Evolutionary conservation across 768 basidiomycete genomes (phyloP).

Genomic region (Phlebiopsis flavidoalba): DNA sequence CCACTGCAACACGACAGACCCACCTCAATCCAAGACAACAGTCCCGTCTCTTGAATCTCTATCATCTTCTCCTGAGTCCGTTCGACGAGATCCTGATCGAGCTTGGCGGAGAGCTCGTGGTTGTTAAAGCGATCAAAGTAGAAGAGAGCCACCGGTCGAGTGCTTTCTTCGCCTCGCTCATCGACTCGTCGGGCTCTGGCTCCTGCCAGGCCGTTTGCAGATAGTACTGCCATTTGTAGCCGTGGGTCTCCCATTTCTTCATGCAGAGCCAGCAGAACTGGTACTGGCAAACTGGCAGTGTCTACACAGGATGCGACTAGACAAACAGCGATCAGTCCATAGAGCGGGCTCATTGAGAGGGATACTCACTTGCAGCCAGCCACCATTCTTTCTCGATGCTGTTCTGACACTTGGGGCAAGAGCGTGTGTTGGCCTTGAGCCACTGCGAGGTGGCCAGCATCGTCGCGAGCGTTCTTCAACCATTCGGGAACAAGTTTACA

Average conservation of each 20-base stretch:
- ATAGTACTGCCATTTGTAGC: slow-evolving; percentile 28
- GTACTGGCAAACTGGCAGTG: slow-evolving; percentile 94
- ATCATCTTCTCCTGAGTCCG: slow-evolving; percentile 99
- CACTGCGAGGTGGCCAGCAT: slow-evolving; percentile 98
- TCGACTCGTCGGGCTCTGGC: slow-evolving; percentile 62
- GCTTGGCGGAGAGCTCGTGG: slow-evolving; percentile 95
- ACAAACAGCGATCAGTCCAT: not conserved
- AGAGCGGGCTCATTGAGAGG: not conserved
- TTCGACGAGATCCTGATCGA: slow-evolving; percentile 83
- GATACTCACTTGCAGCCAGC: slow-evolving; percentile 96
- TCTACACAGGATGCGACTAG: slow-evolving; percentile 97
- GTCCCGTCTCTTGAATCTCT: slow-evolving; percentile 90
- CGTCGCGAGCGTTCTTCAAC: slow-evolving; percentile 94
- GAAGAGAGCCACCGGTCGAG: slow-evolving; percentile 27
- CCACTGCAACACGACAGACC: slow-evolving; percentile 25
- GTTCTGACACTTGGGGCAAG: slow-evolving; percentile 89
- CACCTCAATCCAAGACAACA: slow-evolving; percentile 96
- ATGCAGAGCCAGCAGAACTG: slow-evolving; percentile 99
- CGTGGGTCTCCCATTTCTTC: slow-evolving; percentile 38
- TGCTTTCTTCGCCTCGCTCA: slow-evolving; percentile 35
- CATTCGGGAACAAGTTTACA: slow-evolving; percentile 86
- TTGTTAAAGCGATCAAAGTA: slow-evolving; percentile 99
- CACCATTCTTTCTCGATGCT: slow-evolving; percentile 99
- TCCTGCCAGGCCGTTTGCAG: slow-evolving; percentile 42
- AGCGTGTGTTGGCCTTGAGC: slow-evolving; percentile 99